phyloP scores from a whole-genome alignment of 768 basidiomycete genomes.

The Auricularia cornea region DNA sequence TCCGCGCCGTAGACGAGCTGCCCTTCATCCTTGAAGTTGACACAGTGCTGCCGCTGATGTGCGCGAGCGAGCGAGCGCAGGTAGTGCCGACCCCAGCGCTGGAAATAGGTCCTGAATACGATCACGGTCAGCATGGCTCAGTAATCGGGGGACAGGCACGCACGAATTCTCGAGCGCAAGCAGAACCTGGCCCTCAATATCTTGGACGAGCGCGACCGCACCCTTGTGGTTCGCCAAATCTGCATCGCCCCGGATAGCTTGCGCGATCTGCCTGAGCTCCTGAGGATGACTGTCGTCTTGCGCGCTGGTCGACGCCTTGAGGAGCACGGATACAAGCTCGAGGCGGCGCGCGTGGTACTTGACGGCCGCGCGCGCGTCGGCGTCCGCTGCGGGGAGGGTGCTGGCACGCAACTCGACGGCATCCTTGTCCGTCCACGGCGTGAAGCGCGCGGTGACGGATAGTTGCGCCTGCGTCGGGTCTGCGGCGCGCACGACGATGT shows the following conservation, averaged over 20 bases:
- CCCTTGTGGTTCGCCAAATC: conserved; percentile 2
- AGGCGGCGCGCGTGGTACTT: conserved; percentile 1
- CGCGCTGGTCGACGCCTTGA: not conserved
- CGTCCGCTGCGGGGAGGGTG: not conserved
- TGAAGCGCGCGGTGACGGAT: not conserved
- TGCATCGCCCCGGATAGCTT: not conserved
- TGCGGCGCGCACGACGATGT: conserved; percentile 5
- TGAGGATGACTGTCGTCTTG: not conserved
- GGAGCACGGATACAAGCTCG: not conserved
- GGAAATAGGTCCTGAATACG: not conserved
- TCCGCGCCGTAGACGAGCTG: conserved; percentile 9
- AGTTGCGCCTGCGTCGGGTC: not conserved
- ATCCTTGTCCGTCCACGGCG: not conserved
- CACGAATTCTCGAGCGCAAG: conserved; percentile 3
- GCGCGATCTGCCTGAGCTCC: not conserved
- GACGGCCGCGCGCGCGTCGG: not conserved
- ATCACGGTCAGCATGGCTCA: not conserved
- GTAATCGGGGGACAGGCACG: not conserved
- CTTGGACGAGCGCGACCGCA: conserved; percentile 8
- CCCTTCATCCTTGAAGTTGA: conserved; percentile 13
- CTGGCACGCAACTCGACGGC: not conserved
- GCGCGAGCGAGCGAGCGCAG: conserved; percentile 11
- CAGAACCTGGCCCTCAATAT: conserved; percentile 10
- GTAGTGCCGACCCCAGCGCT: conserved; percentile 12
- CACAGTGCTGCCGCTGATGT: conserved; percentile 13